These are phyloP conservation scores for Boletales sp. DNA, from an alignment of 768 basidiomycete genomes.

Conservation along the genomic window DNA sequence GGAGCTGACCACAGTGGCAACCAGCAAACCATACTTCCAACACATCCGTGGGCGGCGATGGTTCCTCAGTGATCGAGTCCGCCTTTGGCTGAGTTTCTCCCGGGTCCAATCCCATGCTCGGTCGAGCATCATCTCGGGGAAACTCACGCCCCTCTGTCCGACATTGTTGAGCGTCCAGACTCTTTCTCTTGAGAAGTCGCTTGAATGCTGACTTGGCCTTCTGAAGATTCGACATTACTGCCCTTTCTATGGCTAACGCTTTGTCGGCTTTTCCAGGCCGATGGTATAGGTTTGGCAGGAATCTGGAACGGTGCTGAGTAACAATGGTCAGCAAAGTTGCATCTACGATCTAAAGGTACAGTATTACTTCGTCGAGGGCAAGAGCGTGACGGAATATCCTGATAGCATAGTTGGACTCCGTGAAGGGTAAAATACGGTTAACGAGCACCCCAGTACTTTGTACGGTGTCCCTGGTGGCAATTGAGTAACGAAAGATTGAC, in stretches of 20 bases:
- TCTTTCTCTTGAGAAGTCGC: neutral
- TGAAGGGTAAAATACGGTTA: slow-evolving; percentile 62
- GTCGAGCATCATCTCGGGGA: neutral
- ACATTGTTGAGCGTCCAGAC: neutral
- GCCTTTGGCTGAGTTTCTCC: neutral
- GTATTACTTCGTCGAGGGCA: slow-evolving; percentile 66
- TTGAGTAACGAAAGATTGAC: slow-evolving; percentile 1
- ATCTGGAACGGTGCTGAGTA: slow-evolving; percentile 60
- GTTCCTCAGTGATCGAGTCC: neutral
- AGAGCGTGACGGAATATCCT: slow-evolving; percentile 75
- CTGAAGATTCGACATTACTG: neutral
- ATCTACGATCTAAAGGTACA: neutral
- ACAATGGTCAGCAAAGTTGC: slow-evolving; percentile 8
- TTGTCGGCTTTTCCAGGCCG: slow-evolving; percentile 27
- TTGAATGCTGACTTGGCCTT: neutral
- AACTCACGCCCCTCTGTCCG: neutral
- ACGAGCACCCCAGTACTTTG: slow-evolving; percentile 68
- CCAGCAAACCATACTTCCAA: slow-evolving; percentile 82
- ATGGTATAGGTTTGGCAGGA: slow-evolving; percentile 62
- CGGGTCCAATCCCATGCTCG: neutral
- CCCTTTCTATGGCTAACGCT: neutral
- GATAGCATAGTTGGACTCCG: slow-evolving; percentile 57
- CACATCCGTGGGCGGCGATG: slow-evolving; percentile 41
- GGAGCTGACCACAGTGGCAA: slow-evolving; percentile 58
- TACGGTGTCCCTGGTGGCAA: slow-evolving; percentile 65